phyloP scores from a whole-genome alignment of 139 green algal genomes.

The Volvox africanus region DNA sequence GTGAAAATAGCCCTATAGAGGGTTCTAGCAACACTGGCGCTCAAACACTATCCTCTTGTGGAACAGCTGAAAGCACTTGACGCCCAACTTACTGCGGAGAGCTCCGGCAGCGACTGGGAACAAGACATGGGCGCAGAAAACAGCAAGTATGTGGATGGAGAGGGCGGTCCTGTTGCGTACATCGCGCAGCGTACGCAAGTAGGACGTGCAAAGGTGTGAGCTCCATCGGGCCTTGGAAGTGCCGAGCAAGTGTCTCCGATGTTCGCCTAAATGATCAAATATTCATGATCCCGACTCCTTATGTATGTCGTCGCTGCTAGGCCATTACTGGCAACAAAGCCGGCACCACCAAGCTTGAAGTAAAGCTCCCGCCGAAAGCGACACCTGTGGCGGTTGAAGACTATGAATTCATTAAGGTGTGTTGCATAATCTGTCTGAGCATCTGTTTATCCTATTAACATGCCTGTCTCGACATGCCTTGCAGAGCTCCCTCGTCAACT shows the following conservation, averaged over 20 bases:
- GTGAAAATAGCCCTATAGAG: neutral
- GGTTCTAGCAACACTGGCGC: constrained; percentile 27
- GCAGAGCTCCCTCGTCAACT: constrained; percentile 81
- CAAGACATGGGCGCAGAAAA: constrained; percentile 12
- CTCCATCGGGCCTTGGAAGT: too few relatives aligned
- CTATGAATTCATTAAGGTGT: constrained; percentile 61
- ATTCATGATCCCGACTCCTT: neutral
- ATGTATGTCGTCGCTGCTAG: neutral
- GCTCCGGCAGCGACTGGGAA: constrained; percentile 41
- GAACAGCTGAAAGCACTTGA: constrained; percentile 38
- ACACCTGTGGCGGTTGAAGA: constrained; percentile 39
- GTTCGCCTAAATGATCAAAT: neutral
- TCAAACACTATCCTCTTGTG: neutral
- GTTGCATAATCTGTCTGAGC: neutral
- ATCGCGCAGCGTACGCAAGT: constrained; percentile 49
- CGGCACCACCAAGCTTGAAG: constrained; percentile 20
- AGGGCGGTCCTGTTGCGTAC: constrained; percentile 18
- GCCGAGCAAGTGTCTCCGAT: too few relatives aligned
- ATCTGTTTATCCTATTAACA: neutral
- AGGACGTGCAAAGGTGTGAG: constrained; percentile 27
- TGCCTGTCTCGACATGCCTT: neutral
- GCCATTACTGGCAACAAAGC: constrained; percentile 47
- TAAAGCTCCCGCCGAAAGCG: constrained; percentile 43
- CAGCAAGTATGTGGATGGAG: constrained; percentile 26
- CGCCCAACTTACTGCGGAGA: constrained; percentile 39